Evolutionary conservation across 78 protist genomes (phyloP).

Genomic region (Planoprotostelium fungivorum): DNA sequence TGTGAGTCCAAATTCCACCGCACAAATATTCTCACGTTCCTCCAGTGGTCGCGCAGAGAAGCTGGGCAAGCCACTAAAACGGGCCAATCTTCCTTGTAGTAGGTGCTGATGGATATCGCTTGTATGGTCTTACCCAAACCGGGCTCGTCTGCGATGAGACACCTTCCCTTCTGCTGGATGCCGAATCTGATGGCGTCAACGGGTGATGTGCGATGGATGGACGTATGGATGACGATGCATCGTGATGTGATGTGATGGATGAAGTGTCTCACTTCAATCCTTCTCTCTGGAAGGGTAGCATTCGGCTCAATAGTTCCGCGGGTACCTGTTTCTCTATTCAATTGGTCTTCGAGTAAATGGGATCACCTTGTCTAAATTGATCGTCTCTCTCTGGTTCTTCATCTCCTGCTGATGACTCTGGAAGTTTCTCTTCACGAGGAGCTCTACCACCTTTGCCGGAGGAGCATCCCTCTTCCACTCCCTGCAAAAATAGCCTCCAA

Average conservation of each 20-base stretch:
- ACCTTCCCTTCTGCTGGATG: constrained; percentile 21
- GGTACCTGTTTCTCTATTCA: not conserved
- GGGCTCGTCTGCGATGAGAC: constrained; percentile 72
- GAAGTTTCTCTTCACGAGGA: not conserved
- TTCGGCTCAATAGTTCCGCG: not conserved
- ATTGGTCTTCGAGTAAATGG: not conserved
- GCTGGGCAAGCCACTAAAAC: constrained; percentile 52
- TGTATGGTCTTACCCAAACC: constrained; percentile 80
- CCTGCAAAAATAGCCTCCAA: no score
- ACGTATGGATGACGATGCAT: no score
- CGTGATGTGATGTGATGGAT: no score
- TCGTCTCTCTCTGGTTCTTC: not conserved
- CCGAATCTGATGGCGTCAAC: constrained; percentile 17
- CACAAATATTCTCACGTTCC: not conserved
- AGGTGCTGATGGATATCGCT: constrained; percentile 53
- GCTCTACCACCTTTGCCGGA: not conserved
- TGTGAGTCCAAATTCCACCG: not conserved
- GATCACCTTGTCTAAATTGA: not conserved
- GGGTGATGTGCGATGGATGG: not conserved
- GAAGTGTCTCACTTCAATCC: not conserved
- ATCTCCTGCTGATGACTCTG: not conserved
- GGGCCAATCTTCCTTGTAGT: constrained; percentile 69
- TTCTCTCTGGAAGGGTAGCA: not conserved
- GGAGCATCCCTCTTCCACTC: not conserved
- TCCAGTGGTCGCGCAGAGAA: constrained; percentile 54